A percentile compares a stretch with the other conserved stretches of the same genome.
Conservation (phyloP, 805 yeast species). For the Alloascoidea hylecoeti region DNA sequence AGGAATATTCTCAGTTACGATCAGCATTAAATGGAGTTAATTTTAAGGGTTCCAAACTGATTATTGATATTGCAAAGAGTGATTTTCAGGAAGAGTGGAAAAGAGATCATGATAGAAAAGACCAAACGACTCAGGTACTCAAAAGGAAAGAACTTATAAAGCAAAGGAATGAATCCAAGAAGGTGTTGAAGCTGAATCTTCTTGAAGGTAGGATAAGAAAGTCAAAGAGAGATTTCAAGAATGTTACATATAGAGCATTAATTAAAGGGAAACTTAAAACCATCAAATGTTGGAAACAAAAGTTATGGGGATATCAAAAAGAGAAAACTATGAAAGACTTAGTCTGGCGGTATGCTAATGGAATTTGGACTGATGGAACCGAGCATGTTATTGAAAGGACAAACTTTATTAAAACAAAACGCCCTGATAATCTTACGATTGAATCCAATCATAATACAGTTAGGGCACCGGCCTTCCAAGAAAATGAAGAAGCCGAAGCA, state of each 20-base stretch:
- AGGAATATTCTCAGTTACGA: constrained; percentile 33
- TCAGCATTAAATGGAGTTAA: constrained; percentile 52
- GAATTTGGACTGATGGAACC: constrained; percentile 69
- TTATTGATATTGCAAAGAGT: constrained; percentile 49
- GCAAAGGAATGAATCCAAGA: constrained; percentile 10
- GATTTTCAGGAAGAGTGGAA: constrained; percentile 31
- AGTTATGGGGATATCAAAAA: constrained; percentile 86
- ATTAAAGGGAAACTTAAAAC: constrained; percentile 42
- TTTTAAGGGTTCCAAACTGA: constrained; percentile 60
- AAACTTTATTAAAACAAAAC: constrained; percentile 13
- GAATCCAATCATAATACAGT: constrained; percentile 7
- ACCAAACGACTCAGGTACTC: constrained; percentile 12
- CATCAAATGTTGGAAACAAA: constrained; percentile 52
- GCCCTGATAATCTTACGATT: constrained; percentile 4
- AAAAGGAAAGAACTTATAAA: constrained; percentile 20
- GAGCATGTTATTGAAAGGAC: constrained; percentile 65
- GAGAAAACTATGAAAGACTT: constrained; percentile 45
- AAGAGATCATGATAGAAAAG: constrained; percentile 28
- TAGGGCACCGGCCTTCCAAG: constrained; percentile 7
- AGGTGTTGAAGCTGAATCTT: constrained; percentile 21
- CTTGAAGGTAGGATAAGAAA: constrained; percentile 51
- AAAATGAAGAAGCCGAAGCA: constrained; percentile 20
- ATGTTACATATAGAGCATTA: constrained; percentile 49
- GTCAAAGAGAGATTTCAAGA: constrained; percentile 34
- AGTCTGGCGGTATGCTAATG: constrained; percentile 45